phyloP scores from a whole-genome alignment of 2,329 filamentous ascomycete species.

The Fusarium luffae region DNA sequence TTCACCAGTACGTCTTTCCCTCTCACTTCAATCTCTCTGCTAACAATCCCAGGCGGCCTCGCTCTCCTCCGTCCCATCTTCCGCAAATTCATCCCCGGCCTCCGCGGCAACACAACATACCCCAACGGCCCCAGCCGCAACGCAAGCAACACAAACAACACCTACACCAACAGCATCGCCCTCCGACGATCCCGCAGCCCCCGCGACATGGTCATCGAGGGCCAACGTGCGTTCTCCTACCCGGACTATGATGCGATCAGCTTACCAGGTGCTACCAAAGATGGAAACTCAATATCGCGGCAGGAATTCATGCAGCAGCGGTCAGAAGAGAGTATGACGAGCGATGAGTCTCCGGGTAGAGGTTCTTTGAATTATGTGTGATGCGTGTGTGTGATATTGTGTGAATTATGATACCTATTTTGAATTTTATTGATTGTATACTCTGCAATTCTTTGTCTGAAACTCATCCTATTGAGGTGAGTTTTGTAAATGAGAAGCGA shows the following conservation, averaged over 20 bases:
- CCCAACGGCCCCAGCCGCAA: conserved; percentile 24
- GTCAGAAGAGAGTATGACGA: conserved; percentile 18
- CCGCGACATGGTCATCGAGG: conserved; percentile 5
- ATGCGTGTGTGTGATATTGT: background rate
- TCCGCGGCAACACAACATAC: conserved; percentile 24
- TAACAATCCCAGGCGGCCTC: conserved; percentile 18
- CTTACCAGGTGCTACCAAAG: conserved; percentile 35
- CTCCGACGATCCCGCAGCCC: conserved; percentile 5
- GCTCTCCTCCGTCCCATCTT: conserved; percentile 33
- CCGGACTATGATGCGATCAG: conserved; percentile 32
- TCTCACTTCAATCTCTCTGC: background rate
- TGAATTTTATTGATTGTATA: conserved; percentile 4
- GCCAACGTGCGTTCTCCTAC: conserved; percentile 19
- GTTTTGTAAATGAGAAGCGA: conserved; percentile 9
- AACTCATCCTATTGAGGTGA: conserved; percentile 3
- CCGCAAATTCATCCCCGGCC: conserved; percentile 32
- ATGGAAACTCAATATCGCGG: conserved; percentile 11
- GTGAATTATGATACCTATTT: conserved; percentile 9
- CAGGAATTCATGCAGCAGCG: conserved; percentile 16
- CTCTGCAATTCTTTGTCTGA: background rate
- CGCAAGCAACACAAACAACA: conserved; percentile 5
- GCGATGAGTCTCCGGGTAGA: conserved; percentile 12
- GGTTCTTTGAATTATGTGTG: conserved; percentile 26
- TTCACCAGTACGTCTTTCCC: conserved; percentile 20
- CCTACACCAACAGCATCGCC: conserved; percentile 4